Evolutionary conservation across 1,284 basidiomycete genomes (phyloP).

Genomic region (Stereum hirsutum): DNA sequence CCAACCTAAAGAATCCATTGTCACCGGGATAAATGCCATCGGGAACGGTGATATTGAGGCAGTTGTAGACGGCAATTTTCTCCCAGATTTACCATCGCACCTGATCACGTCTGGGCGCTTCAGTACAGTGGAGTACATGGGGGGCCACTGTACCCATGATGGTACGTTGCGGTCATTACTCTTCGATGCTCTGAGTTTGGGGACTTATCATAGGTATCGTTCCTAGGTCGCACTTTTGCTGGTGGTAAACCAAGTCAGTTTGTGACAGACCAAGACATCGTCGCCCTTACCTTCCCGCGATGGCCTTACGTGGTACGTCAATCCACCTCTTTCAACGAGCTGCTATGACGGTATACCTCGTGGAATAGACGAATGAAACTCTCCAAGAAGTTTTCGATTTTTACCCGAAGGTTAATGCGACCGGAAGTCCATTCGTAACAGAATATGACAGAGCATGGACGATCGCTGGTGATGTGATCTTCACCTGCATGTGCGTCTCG

Average conservation of each 20-base stretch:
- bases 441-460: constrained; percentile 32
- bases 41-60: constrained; percentile 22
- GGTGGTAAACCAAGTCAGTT: constrained; percentile 28
- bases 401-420: constrained; percentile 26
- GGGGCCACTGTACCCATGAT: constrained; percentile 35
- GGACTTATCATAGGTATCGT: too few species aligned
- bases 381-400: constrained; percentile 26
- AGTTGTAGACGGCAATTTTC: constrained; percentile 27
- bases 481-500: constrained; percentile 34
- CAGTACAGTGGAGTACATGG: constrained; percentile 28
- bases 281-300: constrained; percentile 25
- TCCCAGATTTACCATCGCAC: constrained; percentile 32
- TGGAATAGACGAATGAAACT: constrained; percentile 30
- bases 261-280: constrained; percentile 29
- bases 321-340: not conserved
- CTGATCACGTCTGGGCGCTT: constrained; percentile 30
- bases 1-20: constrained; percentile 19
- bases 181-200: too few species aligned
- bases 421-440: constrained; percentile 27
- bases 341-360: not conserved
- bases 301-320: constrained; percentile 29
- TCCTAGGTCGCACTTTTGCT: constrained; percentile 30
- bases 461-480: constrained; percentile 33
- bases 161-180: too few species aligned
- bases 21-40: constrained; percentile 28